Conservation (phyloP, 1,139 yeast species). For the Kluyveromyces sp. region DNA sequence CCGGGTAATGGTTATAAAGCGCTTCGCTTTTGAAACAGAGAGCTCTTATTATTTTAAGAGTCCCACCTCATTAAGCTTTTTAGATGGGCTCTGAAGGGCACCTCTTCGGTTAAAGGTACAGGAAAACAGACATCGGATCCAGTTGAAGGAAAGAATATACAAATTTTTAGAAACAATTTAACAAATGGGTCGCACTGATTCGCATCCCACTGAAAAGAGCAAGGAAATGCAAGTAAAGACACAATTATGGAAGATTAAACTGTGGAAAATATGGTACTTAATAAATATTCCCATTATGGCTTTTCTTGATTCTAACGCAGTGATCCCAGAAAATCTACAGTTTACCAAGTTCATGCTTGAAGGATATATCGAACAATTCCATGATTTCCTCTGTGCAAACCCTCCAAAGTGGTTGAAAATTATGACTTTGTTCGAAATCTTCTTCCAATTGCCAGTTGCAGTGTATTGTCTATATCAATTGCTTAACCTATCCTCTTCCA, state of each 20-base stretch:
- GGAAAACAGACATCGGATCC: too few relatives aligned
- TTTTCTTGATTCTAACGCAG: constrained; percentile 64
- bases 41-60: too few relatives aligned
- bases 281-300: constrained; percentile 60
- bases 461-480: constrained; percentile 17
- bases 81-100: too few relatives aligned
- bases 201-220: neutral
- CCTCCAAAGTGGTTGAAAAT: constrained; percentile 63
- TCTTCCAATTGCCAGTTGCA: constrained; percentile 74
- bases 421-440: constrained; percentile 64
- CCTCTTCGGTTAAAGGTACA: too few relatives aligned
- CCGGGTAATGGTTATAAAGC: too few relatives aligned
- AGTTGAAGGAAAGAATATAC: too few relatives aligned
- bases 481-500: constrained; percentile 3
- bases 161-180: too few relatives aligned
- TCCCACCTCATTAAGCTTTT: too few relatives aligned
- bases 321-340: constrained; percentile 49
- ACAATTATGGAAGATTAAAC: constrained; percentile 1
- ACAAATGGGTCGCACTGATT: too few relatives aligned
- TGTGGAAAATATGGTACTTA: constrained; percentile 34
- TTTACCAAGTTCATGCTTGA: constrained; percentile 44
- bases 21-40: too few relatives aligned
- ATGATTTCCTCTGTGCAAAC: constrained; percentile 57
- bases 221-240: neutral
- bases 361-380: constrained; percentile 55